Base-by-base conservation (phyloP, 371 early-diverging fungal species). In the Enteropsectra breve region DNA sequence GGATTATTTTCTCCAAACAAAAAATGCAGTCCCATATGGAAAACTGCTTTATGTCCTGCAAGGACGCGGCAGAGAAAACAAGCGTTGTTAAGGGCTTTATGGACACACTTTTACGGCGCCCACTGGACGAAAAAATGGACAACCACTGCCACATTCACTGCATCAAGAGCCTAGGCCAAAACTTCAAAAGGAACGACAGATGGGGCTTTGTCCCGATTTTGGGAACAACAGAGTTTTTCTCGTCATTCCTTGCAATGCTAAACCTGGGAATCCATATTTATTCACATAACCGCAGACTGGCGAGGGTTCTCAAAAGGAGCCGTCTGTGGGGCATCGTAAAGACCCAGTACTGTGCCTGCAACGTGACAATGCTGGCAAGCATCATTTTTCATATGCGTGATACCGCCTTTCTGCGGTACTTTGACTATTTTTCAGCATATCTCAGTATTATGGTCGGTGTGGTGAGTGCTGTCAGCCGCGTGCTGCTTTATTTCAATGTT, bases 301-400 rank as follows among this genome's bases (percentile, higher is more conserved):
- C 36, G 37, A 45, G 38, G 13, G 38, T 60, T 6, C 26, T 65
- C 2, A 28, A 32, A 50, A 18, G 24, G 11, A n/a, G 32, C 37
- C 34, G 50, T 1, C 11, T 70, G 1, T 23, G 34, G 37, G 55
- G 21, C 1, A 21, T 66, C 0, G 61, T 49, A 28, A 45, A 46
- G 6, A 56, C 67, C 5, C 74, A 76, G 26, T 54, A 56, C 24
- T 59, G 53, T 24, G 68, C 66, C 30, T 18, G 45, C 23, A 68
- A 47, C 11, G 29, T 68, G n/a, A 69, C 70, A 40, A 70, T 68
- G 38, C 45, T 76, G 13, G 65, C 70, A n/a, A 63, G 65, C 45
- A 55, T 61, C 2, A 45, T 72, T 15, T 73, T 76, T 48, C 76
- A 76, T 47, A 66, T 76, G 0, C 55, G 68, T 33, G 76, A 76